A percentile compares a stretch with the other conserved stretches of the same genome.
Conservation (phyloP, 345 rosid species). For the Eucalyptus virginea region DNA sequence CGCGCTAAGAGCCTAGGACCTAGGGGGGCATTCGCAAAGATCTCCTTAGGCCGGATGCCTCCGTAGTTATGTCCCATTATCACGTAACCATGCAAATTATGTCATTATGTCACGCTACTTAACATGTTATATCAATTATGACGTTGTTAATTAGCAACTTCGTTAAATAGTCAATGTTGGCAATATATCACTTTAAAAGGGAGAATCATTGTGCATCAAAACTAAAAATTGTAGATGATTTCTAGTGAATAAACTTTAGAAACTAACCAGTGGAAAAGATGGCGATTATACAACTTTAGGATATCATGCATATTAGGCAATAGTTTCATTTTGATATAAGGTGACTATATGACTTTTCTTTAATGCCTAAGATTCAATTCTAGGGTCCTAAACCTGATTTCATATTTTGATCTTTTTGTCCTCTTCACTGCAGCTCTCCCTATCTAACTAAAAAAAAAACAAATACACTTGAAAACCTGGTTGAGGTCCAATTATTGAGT, state of each 20-base stretch:
- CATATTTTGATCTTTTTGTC: too few species aligned
- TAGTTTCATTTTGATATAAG: not conserved
- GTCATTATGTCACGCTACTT: not conserved
- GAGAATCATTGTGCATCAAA: not conserved
- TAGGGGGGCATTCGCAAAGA: not conserved
- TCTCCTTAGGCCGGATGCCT: not conserved
- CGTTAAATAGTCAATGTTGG: not conserved
- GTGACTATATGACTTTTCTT: not conserved
- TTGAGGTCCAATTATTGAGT: not conserved
- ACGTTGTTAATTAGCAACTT: not conserved
- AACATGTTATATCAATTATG: not conserved
- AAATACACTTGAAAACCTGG: not conserved
- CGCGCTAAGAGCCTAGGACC: not conserved
- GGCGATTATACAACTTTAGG: not conserved
- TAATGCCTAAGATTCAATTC: not conserved
- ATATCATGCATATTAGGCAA: not conserved
- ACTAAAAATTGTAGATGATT: not conserved
- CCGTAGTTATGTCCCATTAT: not conserved
- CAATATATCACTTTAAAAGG: not conserved
- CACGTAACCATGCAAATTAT: rapidly evolving
- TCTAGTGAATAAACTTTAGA: not conserved
- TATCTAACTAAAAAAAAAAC: not conserved
- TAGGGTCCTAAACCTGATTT: not conserved
- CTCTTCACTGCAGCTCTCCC: not conserved
- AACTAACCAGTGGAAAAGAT: not conserved